Evolutionary conservation across 1,284 basidiomycete species (phyloP).

Genomic region (Cutaneotrichosporon sp.): DNA sequence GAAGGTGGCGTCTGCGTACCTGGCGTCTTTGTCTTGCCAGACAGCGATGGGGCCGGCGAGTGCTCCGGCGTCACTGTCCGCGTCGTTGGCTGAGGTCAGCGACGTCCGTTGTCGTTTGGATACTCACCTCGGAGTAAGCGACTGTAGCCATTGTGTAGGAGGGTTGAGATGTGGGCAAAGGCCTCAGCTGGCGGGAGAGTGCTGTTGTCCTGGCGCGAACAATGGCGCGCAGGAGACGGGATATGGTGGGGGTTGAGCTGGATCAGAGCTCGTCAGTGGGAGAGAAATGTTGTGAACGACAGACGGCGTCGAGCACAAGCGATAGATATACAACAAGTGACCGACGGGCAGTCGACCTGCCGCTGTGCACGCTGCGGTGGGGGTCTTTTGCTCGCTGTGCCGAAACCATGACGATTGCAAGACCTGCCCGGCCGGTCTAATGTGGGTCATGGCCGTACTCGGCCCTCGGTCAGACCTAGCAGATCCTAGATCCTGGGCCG

Average conservation of each 20-base stretch:
- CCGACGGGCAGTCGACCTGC: no score
- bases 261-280: background rate
- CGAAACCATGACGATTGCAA: no score
- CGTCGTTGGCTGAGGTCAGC: background rate
- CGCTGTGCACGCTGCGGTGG: no score
- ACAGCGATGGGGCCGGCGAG: background rate
- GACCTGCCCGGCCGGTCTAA: no score
- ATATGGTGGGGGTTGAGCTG: background rate
- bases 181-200: no score
- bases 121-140: conserved; percentile 3
- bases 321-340: no score
- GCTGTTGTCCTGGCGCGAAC: background rate
- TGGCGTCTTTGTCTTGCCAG: background rate
- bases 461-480: no score
- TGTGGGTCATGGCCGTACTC: no score
- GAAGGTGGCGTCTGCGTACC: conserved; percentile 11
- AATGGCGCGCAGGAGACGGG: background rate
- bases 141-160: background rate
- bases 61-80: background rate
- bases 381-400: no score
- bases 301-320: no score
- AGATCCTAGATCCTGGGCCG: no score
- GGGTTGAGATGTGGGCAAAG: background rate
- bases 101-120: background rate
- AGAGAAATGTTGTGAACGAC: background rate